phyloP scores from a whole-genome alignment of 164 flowering plant species.

The Cinnamomum chago region DNA sequence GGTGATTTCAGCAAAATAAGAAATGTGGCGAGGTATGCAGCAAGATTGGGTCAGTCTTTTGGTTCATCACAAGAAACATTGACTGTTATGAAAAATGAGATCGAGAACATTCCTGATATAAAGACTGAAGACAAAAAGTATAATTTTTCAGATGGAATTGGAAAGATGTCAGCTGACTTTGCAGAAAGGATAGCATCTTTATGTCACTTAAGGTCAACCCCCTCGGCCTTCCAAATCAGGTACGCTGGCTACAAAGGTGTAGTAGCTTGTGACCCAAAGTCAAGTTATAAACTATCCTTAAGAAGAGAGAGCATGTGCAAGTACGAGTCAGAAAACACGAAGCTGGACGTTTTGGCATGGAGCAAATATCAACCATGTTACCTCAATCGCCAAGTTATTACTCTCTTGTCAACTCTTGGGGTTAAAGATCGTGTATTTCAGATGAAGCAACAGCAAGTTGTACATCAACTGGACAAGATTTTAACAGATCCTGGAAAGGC shows the following conservation, averaged over 20 bases:
- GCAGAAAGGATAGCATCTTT: slow-evolving; percentile 62
- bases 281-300: slow-evolving; percentile 53
- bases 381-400: slow-evolving; percentile 76
- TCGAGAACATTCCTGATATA: slow-evolving; percentile 56
- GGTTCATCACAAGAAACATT: slow-evolving; percentile 79
- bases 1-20: slow-evolving; percentile 65
- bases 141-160: slow-evolving; percentile 90
- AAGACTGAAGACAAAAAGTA: slow-evolving; percentile 35
- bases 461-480: slow-evolving; percentile 50
- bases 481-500: slow-evolving; percentile 59
- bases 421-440: slow-evolving; percentile 58
- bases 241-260: slow-evolving; percentile 94
- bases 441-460: slow-evolving; percentile 57
- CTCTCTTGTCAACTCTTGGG: slow-evolving; percentile 89
- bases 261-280: slow-evolving; percentile 75
- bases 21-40: slow-evolving; percentile 89
- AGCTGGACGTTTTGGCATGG: slow-evolving; percentile 67
- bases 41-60: slow-evolving; percentile 88
- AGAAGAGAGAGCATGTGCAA: slow-evolving; percentile 79
- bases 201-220: slow-evolving; percentile 44
- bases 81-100: slow-evolving; percentile 42
- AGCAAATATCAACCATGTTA: slow-evolving; percentile 77
- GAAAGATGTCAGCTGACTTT: slow-evolving; percentile 75
- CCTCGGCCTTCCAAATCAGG: slow-evolving; percentile 85
- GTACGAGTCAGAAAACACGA: slow-evolving; percentile 49